Conservation (phyloP, 805 yeast genomes). For the Myxozyma mucilagina region DNA sequence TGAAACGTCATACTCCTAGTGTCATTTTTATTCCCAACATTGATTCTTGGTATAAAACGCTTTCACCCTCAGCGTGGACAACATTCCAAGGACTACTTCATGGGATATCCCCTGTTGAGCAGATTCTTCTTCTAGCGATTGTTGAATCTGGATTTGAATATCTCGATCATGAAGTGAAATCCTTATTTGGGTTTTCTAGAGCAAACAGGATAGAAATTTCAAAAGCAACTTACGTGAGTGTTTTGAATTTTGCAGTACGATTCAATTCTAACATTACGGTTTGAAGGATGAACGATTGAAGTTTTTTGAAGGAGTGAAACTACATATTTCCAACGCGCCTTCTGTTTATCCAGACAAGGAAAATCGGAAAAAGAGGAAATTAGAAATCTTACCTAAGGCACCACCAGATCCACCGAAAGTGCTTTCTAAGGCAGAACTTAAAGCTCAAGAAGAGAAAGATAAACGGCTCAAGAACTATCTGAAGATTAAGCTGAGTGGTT, state of each 20-base stretch:
- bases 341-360: slow-evolving; percentile 64
- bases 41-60: slow-evolving; percentile 70
- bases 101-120: slow-evolving; percentile 68
- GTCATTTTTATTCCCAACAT: slow-evolving; percentile 80
- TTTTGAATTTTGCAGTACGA: neutral
- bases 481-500: slow-evolving; percentile 79
- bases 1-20: slow-evolving; percentile 85
- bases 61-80: slow-evolving; percentile 67
- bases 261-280: neutral
- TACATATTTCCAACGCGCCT: slow-evolving; percentile 67
- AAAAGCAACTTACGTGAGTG: slow-evolving; percentile 43
- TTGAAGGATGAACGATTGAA: slow-evolving; percentile 47
- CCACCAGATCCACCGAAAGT: slow-evolving; percentile 42
- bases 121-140: slow-evolving; percentile 70
- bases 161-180: slow-evolving; percentile 50
- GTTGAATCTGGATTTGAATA: slow-evolving; percentile 50
- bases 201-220: slow-evolving; percentile 50
- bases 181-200: slow-evolving; percentile 58
- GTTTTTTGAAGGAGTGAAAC: slow-evolving; percentile 58
- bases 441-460: slow-evolving; percentile 59
- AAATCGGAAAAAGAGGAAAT: slow-evolving; percentile 45
- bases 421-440: slow-evolving; percentile 48
- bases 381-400: slow-evolving; percentile 46
- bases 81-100: slow-evolving; percentile 70
- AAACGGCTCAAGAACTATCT: slow-evolving; percentile 79